These are phyloP conservation scores for Aphanomyces stellatus DNA, from an alignment of 352 stramenopile species.

Conservation along the genomic window DNA sequence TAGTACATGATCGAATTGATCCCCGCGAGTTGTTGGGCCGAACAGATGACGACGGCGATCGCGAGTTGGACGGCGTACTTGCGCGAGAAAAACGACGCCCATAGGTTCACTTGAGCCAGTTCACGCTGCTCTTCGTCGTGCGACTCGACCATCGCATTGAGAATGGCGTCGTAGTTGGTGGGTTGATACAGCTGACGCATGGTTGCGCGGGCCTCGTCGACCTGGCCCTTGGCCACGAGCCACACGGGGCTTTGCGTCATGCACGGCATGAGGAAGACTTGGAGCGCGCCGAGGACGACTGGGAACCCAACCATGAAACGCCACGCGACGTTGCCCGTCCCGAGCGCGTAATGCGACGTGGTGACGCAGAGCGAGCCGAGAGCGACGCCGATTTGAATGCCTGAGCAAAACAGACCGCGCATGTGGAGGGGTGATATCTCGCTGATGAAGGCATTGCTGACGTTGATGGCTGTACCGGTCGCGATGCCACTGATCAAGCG, in stretches of 20 bases:
- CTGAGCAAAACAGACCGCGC: slow-evolving; percentile 30
- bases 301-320: slow-evolving; percentile 38
- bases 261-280: slow-evolving; percentile 26
- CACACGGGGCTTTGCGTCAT: slow-evolving; percentile 13
- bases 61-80: slow-evolving; percentile 33
- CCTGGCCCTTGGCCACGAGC: background rate
- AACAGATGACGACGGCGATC: slow-evolving; percentile 36
- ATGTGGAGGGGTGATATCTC: slow-evolving; percentile 42
- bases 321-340: slow-evolving; percentile 24
- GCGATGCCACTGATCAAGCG: slow-evolving; percentile 44
- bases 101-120: background rate
- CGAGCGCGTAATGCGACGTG: slow-evolving; percentile 32
- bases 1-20: slow-evolving; percentile 72
- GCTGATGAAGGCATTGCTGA: slow-evolving; percentile 36
- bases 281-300: slow-evolving; percentile 34
- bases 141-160: background rate
- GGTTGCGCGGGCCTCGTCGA: background rate
- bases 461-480: slow-evolving; percentile 35
- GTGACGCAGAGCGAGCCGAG: slow-evolving; percentile 36
- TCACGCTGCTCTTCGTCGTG: slow-evolving; percentile 16
- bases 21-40: slow-evolving; percentile 43
- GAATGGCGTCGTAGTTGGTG: background rate
- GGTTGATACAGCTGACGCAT: slow-evolving; percentile 8
- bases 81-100: slow-evolving; percentile 14
- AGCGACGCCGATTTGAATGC: slow-evolving; percentile 33